Evolutionary conservation across 2,329 filamentous ascomycete species (phyloP).

Genomic region (Tolypocladium endophyticum): DNA sequence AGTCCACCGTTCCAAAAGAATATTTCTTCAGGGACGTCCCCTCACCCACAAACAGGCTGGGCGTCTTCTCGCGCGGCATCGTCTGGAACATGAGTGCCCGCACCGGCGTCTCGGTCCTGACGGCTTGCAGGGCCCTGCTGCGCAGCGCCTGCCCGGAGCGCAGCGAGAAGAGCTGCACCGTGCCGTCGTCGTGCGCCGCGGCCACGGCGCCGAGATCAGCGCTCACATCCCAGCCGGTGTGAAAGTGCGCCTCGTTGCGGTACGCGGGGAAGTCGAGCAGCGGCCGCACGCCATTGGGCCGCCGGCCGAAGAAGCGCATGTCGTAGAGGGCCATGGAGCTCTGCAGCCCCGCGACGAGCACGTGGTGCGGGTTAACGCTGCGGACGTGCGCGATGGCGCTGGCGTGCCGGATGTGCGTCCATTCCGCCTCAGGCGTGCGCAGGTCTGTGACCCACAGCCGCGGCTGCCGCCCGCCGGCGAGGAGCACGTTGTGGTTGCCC

Average conservation of each 20-base stretch:
- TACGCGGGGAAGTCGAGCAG: conserved; percentile 39
- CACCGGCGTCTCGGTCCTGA: conserved; percentile 21
- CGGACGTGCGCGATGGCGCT: conserved; percentile 39
- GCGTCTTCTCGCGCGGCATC: conserved; percentile 30
- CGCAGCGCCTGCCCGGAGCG: conserved; percentile 29
- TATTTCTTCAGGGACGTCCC: conserved; percentile 29
- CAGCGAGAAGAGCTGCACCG: conserved; percentile 38
- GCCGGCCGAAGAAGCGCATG: conserved; percentile 29
- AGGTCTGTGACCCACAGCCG: conserved; percentile 34
- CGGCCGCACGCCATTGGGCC: conserved; percentile 18
- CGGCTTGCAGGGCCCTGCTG: conserved; percentile 11
- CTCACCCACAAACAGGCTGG: conserved; percentile 37
- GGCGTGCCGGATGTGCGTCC: conserved; percentile 21
- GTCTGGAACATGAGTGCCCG: conserved; percentile 33
- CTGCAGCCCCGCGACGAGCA: conserved; percentile 41
- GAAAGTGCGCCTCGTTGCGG: conserved; percentile 34
- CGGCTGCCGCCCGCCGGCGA: conserved; percentile 41
- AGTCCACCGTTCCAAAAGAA: conserved; percentile 25
- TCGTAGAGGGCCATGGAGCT: conserved; percentile 46
- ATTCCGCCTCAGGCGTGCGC: conserved; percentile 23
- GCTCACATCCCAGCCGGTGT: conserved; percentile 42
- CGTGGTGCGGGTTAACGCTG: conserved; percentile 34
- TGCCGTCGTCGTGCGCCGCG: conserved; percentile 40
- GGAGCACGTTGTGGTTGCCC: conserved; percentile 31
- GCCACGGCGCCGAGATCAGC: conserved; percentile 37